Base-by-base conservation (phyloP, 495 filamentous ascomycete species). In the Parathielavia appendiculata region DNA sequence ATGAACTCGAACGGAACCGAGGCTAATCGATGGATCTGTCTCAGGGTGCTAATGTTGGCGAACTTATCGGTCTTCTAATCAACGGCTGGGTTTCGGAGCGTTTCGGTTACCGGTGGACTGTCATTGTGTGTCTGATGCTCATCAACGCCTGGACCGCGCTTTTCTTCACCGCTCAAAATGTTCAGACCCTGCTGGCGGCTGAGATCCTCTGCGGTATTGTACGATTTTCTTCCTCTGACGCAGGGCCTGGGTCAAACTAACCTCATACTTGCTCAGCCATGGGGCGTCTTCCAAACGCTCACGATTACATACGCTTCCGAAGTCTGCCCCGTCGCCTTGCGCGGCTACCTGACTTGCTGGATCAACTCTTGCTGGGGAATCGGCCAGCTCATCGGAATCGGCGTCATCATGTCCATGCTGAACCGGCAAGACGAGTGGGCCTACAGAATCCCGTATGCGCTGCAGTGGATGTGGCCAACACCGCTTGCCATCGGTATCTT, bases 401-500 rank as follows among this genome's bases (percentile, higher is more conserved):
- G 86, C 17, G 87, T 90, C 51, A 84, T 92, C 62, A 84, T 81
- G 70, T 74, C 76, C 26, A 83, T 88, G 79, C 64, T 86, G 48
- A 69, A 74, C 46, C 74, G 82, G 12, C 46, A 72, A 2, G 82
- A 84, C 53, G 68, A 80, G 67, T 81, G 78, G 79, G 75, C 81
- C 1, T 86, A 84, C 76, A 71, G 83, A 30, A 78, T 81, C 36
- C 83, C 83, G 14, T 91, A 89, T 60, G 83, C 83, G 4, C 67
- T 91, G 9, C 89, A 93, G 71, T 93, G 89, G 89, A 87, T 93
- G 80, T 93, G 88, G 87, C 88, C 89, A 0, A 65, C 87, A 5
- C 88, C 88, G 4, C 76, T 93, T 7, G 81, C 87, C 54, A 75
- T 90, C 58, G 87, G 84, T 23, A 84, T 90, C 56, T 77, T 74